Evolutionary conservation across 345 rosid genomes (phyloP).

Genomic region (Salix exigua): DNA sequence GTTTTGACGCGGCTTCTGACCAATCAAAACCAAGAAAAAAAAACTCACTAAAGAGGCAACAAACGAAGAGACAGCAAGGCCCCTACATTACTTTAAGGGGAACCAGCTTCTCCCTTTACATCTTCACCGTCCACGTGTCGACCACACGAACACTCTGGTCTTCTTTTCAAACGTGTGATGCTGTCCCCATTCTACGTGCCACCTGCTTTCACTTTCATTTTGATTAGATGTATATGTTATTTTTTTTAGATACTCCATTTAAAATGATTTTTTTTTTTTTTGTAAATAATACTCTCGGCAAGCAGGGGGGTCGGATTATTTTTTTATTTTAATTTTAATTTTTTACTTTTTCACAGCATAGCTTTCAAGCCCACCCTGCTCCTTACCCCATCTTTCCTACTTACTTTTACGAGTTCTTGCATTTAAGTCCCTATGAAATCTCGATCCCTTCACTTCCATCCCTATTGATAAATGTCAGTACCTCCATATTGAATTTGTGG

Average conservation of each 20-base stretch:
- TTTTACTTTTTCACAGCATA: neutral
- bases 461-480: too few relatives aligned
- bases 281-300: neutral
- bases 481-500: too few relatives aligned
- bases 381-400: neutral
- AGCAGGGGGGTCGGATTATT: too few relatives aligned
- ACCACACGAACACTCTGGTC: neutral
- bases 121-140: slow-evolving; percentile 15
- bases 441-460: neutral
- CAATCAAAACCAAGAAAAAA: neutral
- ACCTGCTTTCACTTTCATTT: neutral
- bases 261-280: neutral
- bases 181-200: neutral
- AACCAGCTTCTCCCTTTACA: neutral
- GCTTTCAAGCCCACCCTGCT: neutral
- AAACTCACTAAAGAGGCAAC: neutral
- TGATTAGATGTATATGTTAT: neutral
- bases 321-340: too few relatives aligned
- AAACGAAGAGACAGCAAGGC: neutral
- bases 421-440: neutral
- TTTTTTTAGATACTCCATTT: neutral
- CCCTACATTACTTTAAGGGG: neutral
- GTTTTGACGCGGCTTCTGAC: neutral
- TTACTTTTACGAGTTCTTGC: neutral
- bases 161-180: slow-evolving; percentile 1